These are phyloP conservation scores for Wallacemonas sp. DNA, from an alignment of 208 protist genomes.

Conservation along the genomic window DNA sequence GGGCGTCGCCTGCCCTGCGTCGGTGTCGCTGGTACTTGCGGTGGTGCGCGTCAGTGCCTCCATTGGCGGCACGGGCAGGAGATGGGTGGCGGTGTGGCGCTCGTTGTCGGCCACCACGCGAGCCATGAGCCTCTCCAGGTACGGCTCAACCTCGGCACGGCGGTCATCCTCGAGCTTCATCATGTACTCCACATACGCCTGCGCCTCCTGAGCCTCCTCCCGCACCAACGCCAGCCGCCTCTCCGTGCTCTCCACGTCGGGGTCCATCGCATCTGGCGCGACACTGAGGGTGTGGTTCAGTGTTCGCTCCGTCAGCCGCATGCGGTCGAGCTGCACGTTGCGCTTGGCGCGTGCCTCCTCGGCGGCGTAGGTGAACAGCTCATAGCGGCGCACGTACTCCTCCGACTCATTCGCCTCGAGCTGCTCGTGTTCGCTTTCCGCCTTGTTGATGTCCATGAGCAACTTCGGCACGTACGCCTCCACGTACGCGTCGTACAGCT, in stretches of 20 bases:
- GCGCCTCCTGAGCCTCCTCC: slow-evolving; percentile 60
- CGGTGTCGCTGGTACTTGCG: slow-evolving; percentile 3
- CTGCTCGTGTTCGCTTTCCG: slow-evolving; percentile 73
- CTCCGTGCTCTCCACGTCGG: slow-evolving; percentile 34
- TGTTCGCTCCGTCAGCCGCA: slow-evolving; percentile 51
- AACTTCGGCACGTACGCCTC: slow-evolving; percentile 90
- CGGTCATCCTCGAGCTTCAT: slow-evolving; percentile 57
- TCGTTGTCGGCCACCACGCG: slow-evolving; percentile 28
- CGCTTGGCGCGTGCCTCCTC: slow-evolving; percentile 80
- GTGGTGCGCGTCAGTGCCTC: too few relatives aligned
- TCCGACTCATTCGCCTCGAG: slow-evolving; percentile 68
- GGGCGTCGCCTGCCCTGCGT: background rate
- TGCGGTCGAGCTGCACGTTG: slow-evolving; percentile 62
- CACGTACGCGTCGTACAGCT: slow-evolving; percentile 78
- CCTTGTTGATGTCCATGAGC: slow-evolving; percentile 81
- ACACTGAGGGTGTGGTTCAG: slow-evolving; percentile 42
- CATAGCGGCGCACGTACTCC: slow-evolving; percentile 68
- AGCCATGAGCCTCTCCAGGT: slow-evolving; percentile 54
- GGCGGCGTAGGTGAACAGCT: slow-evolving; percentile 74
- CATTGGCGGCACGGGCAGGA: background rate
- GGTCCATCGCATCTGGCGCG: slow-evolving; percentile 58
- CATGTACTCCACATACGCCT: slow-evolving; percentile 64
- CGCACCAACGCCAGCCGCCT: slow-evolving; percentile 36
- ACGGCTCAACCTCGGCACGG: slow-evolving; percentile 64
- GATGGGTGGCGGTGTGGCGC: background rate